Evolutionary conservation across 1,284 basidiomycete genomes (phyloP), one percentile per base, ranked within the genome.

Genomic region (Papiliotrema fonsecae): DNA sequence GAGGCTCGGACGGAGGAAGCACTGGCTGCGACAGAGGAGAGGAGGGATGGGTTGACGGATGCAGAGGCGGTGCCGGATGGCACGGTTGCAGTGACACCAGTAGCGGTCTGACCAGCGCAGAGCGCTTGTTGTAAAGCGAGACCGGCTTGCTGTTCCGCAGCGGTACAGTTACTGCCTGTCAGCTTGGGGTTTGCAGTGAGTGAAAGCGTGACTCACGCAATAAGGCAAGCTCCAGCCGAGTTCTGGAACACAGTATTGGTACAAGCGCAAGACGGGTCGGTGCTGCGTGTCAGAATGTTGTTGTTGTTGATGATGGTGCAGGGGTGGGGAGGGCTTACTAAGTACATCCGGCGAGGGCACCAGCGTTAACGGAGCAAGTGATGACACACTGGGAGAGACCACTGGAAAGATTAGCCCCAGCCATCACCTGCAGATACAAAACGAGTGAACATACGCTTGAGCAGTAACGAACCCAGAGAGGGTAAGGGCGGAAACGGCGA

Each of bases 221-320:
- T 28, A 11, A 64, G 55, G 57, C 71, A 73, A 5, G 60, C 38
- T 1, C 46, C 49, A 21, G 66, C 64, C 21, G 47, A 49, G 31
- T 51, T 57, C 55, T 67, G 61, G 69, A 72, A 72, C 6, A 49
- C 38, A 3, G 54, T 42, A 19, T 55, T 60, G 13, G 60, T 54
- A 52, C 72, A 74, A 51, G 74, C 53, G 51, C 68, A 65, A 54
- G 62, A 28, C 36, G 63, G 31, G 54, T 69, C 51, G 56, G 60
- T 36, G 53, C 59, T 61, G 45, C 13, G 37, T 24, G 16, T n/a
- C 18, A 31, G 35, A 34, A 32, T 10, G 27, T 39, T 14, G 28
- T 18, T 7, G 16, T 13, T n/a, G 10, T 19, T 21, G n/a, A 38
- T 2, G 11, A 26, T 9, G 4, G 13, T n/a, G 21, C 21, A 6